Evolutionary conservation across 495 filamentous ascomycete genomes (phyloP).

Genomic region (Hypoxylon trugodes): DNA sequence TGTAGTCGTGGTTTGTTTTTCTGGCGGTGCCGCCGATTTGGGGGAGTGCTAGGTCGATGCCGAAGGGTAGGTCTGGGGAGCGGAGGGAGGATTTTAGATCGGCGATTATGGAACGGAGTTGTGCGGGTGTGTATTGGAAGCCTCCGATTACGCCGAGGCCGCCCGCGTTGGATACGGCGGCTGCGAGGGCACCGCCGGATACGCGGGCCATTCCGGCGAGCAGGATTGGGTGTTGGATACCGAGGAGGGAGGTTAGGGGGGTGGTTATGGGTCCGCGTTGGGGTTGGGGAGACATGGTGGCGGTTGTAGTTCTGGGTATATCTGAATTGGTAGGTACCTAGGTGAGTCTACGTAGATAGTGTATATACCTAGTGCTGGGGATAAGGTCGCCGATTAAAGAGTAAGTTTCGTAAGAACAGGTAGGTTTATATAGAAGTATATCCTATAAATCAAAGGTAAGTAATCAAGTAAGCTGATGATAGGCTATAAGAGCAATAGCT

Average conservation of each 20-base stretch:
- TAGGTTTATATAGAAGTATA: no score
- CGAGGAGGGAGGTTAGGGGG: constrained; percentile 75
- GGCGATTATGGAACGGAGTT: constrained; percentile 80
- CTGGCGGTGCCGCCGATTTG: constrained; percentile 81
- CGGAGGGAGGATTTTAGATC: constrained; percentile 78
- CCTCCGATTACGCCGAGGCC: constrained; percentile 87
- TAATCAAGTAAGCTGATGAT: no score
- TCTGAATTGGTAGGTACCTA: background rate
- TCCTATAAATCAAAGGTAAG: no score
- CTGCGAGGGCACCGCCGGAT: constrained; percentile 78
- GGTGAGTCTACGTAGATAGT: background rate
- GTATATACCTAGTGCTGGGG: no score
- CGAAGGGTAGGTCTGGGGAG: constrained; percentile 75
- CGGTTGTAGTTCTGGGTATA: constrained; percentile 3
- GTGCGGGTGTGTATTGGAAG: constrained; percentile 81
- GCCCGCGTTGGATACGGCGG: constrained; percentile 88
- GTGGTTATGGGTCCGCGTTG: constrained; percentile 75
- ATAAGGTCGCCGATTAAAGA: no score
- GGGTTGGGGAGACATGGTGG: constrained; percentile 42
- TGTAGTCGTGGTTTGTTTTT: constrained; percentile 94
- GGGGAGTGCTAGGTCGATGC: constrained; percentile 86
- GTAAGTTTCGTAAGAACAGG: no score
- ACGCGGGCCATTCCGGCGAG: constrained; percentile 90
- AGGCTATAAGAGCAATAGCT: no score
- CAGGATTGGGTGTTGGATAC: constrained; percentile 82